Percentiles rank a stretch among this genome's conserved stretches.
Conservation (phyloP, 768 basidiomycete genomes). For the Symmetrospora coprosmae region DNA sequence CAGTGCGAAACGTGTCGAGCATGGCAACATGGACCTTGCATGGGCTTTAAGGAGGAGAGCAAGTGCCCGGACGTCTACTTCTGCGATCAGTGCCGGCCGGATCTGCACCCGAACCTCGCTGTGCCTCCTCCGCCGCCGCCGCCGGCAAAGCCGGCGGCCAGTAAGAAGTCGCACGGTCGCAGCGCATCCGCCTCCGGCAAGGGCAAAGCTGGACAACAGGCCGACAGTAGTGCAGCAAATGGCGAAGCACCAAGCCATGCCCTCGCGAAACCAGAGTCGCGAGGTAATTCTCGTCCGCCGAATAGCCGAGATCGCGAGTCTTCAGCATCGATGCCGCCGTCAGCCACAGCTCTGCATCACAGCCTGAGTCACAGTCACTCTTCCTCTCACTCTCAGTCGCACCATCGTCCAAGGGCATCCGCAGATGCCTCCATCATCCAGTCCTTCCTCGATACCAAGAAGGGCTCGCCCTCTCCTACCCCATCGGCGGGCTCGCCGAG, state of each 20-base stretch:
- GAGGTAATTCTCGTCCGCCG: too few species aligned
- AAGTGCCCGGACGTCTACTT: constrained; percentile 64
- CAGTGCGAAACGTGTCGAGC: constrained; percentile 93
- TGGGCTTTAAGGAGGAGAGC: constrained; percentile 65
- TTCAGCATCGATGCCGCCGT: neutral
- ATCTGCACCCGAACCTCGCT: constrained; percentile 46
- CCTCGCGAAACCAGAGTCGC: neutral
- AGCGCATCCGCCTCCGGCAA: constrained; percentile 38
- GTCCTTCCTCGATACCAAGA: constrained; percentile 21
- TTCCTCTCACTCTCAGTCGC: constrained; percentile 40
- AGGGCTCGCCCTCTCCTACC: constrained; percentile 23
- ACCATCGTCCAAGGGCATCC: constrained; percentile 23
- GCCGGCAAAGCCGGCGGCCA: neutral
- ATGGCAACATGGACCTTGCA: constrained; percentile 95
- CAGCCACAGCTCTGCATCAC: neutral
- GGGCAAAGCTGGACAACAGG: constrained; percentile 47
- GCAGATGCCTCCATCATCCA: constrained; percentile 22
- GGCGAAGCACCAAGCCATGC: constrained; percentile 18
- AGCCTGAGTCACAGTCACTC: too few species aligned
- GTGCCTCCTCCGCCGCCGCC: neutral
- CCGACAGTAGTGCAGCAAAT: constrained; percentile 6
- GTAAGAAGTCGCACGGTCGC: constrained; percentile 15
- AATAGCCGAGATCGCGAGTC: neutral
- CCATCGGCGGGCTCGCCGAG: neutral
- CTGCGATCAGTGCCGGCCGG: constrained; percentile 84